phyloP scores from a whole-genome alignment of 192 early-diverging fungal genomes.

The Kappamyces sp. region DNA sequence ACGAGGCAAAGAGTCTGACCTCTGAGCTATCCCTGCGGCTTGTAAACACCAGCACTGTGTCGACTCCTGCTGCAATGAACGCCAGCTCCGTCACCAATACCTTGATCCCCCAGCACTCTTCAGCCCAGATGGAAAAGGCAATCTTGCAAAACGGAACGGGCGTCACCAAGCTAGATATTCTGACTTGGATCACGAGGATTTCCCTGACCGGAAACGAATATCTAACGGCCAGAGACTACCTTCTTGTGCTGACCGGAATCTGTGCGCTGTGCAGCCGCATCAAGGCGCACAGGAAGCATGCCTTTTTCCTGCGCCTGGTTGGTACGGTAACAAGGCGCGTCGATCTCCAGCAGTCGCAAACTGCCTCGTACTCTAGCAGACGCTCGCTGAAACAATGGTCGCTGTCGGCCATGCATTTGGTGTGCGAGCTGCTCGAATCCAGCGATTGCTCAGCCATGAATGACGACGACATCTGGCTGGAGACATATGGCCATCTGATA shows the following conservation, averaged over 20 bases:
- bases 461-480: no score
- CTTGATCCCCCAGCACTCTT: not conserved
- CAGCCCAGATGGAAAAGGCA: constrained; percentile 22
- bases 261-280: constrained; percentile 54
- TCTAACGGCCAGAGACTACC: constrained; percentile 52
- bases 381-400: not conserved
- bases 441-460: no score
- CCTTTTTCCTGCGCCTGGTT: constrained; percentile 52
- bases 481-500: no score
- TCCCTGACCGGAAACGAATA: constrained; percentile 45
- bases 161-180: constrained; percentile 45
- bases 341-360: no score
- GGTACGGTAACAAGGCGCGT: not conserved
- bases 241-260: constrained; percentile 44
- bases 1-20: constrained; percentile 18
- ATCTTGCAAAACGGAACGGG: constrained; percentile 33
- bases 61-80: constrained; percentile 1
- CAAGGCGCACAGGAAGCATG: constrained; percentile 58
- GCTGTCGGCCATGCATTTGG: constrained; percentile 11
- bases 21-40: constrained; percentile 25
- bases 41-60: constrained; percentile 16
- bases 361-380: no score
- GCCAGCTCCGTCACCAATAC: constrained; percentile 4
- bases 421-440: not conserved
- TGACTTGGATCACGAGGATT: constrained; percentile 60